These are phyloP conservation scores for Pichia eremophila DNA, from an alignment of 805 yeast species.

Conservation along the genomic window DNA sequence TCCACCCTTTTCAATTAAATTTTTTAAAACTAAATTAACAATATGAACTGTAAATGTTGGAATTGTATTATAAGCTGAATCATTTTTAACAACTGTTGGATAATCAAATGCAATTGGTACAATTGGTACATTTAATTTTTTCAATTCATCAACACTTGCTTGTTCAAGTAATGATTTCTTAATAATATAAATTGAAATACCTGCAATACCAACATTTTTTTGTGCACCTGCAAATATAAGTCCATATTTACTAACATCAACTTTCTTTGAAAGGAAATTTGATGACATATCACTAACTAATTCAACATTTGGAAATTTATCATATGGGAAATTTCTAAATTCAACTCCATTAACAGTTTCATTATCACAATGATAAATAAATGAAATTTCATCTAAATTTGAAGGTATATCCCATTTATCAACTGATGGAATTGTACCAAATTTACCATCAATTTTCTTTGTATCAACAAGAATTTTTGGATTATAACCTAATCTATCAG, in stretches of 20 bases:
- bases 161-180: constrained; percentile 69
- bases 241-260: constrained; percentile 82
- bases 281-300: constrained; percentile 94
- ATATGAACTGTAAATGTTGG: constrained; percentile 90
- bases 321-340: constrained; percentile 42
- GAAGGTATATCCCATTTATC: constrained; percentile 52
- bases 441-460: constrained; percentile 47
- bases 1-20: constrained; percentile 64
- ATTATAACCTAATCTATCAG: constrained; percentile 70
- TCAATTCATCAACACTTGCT: constrained; percentile 54
- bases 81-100: constrained; percentile 77
- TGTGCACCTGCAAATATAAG: constrained; percentile 96
- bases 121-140: constrained; percentile 55
- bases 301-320: constrained; percentile 59
- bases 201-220: constrained; percentile 95
- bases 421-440: constrained; percentile 56
- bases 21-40: constrained; percentile 64
- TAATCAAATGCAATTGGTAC: constrained; percentile 85
- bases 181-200: constrained; percentile 84
- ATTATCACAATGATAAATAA: constrained; percentile 86
- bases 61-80: constrained; percentile 91
- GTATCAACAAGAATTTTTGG: constrained; percentile 62
- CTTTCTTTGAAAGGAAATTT: constrained; percentile 69
- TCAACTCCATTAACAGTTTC: constrained; percentile 97
- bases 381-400: constrained; percentile 64